Base-by-base conservation (phyloP, 108 stramenopile species). In the Skeletonema grethae region DNA sequence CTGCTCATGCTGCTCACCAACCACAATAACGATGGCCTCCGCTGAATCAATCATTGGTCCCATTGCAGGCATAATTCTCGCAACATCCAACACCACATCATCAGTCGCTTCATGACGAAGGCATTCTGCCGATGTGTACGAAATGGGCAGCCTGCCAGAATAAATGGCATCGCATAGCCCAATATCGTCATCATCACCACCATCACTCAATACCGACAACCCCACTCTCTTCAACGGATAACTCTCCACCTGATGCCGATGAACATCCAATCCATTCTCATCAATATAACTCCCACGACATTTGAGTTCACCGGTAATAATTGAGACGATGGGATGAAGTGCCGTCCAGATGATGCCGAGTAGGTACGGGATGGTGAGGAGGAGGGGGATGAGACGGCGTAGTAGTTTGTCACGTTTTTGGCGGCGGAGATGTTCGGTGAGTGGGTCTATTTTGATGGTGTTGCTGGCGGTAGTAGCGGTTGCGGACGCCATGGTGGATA, bases 271-370 rank as follows among this genome's bases (percentile, higher is more conserved):
- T 29, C 88, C 84, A 68, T 91, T 82, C 75, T 95, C 94, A 67
- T 95, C 94, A 63, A 93, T 87, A 71, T 75, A 95, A 63, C 63
- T 70, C 22, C 91, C 89, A 13, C 94, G 85, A 56, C 90, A 90
- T 77, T 92, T 90, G 22, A 81, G 57, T 77, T 90, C 90, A 35
- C 94, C 91, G 3, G 90, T 93, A 3, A 90, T 57, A 3, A 93
- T 61, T 8, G 91, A 95, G 13, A 85, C 76, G 10, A 88, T 45
- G 1, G 90, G 92, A 80, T 93, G 88, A 12, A 83, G 65, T 12
- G 70, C 65, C 8, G 84, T 86, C 94, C 94, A 95, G 0, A 84
- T 1, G 25, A 91, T 50, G 3, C 91, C 94, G n/a, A 95, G 20
- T 57, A 87, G n/a, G 69, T 85, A 95, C 1, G 88, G 86, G 0